A percentile compares a stretch with the other conserved stretches of the same genome.
These are phyloP conservation scores for Gymnopus androsaceus DNA, from an alignment of 1,284 basidiomycete species.

Conservation along the genomic window DNA sequence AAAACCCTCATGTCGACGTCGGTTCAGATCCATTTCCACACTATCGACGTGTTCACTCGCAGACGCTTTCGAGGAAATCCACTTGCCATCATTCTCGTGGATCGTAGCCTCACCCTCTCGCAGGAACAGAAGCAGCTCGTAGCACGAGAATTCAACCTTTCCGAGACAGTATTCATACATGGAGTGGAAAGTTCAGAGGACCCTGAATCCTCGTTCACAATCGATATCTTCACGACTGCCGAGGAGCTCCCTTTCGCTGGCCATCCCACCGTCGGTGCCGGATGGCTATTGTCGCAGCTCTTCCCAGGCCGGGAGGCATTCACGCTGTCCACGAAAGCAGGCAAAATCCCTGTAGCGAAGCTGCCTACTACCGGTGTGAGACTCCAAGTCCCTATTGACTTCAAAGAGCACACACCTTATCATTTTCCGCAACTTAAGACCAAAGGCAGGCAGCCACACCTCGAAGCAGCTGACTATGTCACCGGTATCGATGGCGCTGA, in stretches of 20 bases:
- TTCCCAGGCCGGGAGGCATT: slow-evolving; percentile 15
- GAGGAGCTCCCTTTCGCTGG: slow-evolving; percentile 47
- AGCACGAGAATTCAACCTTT: slow-evolving; percentile 49
- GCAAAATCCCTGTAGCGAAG: slow-evolving; percentile 36
- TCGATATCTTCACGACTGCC: slow-evolving; percentile 44
- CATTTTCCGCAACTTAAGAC: background rate
- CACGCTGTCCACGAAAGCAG: slow-evolving; percentile 41
- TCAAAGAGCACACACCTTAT: slow-evolving; percentile 37
- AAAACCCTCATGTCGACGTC: background rate
- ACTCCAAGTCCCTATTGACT: slow-evolving; percentile 41
- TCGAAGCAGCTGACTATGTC: slow-evolving; percentile 34
- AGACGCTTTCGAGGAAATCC: slow-evolving; percentile 44
- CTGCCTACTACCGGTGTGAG: slow-evolving; percentile 21
- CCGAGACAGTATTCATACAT: slow-evolving; percentile 48
- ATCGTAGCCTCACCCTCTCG: slow-evolving; percentile 35
- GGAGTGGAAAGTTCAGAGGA: slow-evolving; percentile 16
- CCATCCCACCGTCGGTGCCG: slow-evolving; percentile 45
- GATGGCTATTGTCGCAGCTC: slow-evolving; percentile 14
- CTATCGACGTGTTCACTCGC: slow-evolving; percentile 42
- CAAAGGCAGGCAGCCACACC: slow-evolving; percentile 24
- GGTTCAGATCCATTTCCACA: background rate
- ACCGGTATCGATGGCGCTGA: slow-evolving; percentile 35
- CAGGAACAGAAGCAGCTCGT: slow-evolving; percentile 42
- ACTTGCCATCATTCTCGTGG: slow-evolving; percentile 38
- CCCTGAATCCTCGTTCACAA: slow-evolving; percentile 26